Base-by-base conservation (phyloP, 2,329 filamentous ascomycete genomes). In the Mollisiaceae sp. region DNA sequence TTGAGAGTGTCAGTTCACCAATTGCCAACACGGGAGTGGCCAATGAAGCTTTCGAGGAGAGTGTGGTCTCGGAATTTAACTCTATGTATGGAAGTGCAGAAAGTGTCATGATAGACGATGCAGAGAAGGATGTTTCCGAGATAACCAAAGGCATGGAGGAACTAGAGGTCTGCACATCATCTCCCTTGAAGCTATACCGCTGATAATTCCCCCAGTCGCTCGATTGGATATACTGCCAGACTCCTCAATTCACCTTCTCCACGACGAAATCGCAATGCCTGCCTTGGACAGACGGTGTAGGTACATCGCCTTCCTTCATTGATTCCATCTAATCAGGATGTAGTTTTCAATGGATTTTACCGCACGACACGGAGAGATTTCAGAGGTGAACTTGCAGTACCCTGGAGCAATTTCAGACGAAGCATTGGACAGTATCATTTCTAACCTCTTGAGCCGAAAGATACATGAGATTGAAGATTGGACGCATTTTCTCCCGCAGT, bases 1-100 rank as follows among this genome's bases (percentile, higher is more conserved):
- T 97, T 0, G 93, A 95, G 72, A 98, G 94, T 76, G 93, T 98
- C 52, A 89, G 92, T 67, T 97, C 93, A 57, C 87, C 89, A 0
- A 90, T 98, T 12, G 84, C 86, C 8, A 99, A 98, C 78, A 88
- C 97, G 1, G 85, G 87, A 2, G 77, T 92, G 0, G 79, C 76
- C 41, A 82, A 83, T 63, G 79, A 80, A 52, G 78, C 84, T 55
- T 76, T 77, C 45, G 75, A 85, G 61, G 77, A 78, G 1, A 86
- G 85, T 12, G 88, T 92, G 1, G 80, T 87, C 32, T 78, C 79
- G 8, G 85, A 91, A 75, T 97, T 97, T 77, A 78, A 78, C 8
- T 71, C 72, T 18, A 86, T 94, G 82, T 94, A 97, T 76, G 82
- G 82, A 2, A 69, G 71, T 62, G 63, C 73, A 4, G 76, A 81